phyloP scores from a whole-genome alignment of 192 early-diverging fungal species.

The Coemansia sp. region DNA sequence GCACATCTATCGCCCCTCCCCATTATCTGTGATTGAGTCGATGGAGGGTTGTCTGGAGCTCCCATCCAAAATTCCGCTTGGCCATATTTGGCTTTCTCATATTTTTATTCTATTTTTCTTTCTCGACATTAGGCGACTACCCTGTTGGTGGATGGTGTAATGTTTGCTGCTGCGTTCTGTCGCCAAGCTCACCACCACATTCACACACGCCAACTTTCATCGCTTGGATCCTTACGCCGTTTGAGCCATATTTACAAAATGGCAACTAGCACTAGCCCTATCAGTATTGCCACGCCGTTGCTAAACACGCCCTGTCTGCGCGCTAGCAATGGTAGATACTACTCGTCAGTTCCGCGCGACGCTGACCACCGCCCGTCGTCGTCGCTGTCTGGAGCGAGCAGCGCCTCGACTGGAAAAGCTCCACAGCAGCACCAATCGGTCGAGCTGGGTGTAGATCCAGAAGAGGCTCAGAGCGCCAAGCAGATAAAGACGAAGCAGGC shows the following conservation, averaged over 20 bases:
- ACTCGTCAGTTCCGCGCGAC: constrained; percentile 28
- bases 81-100: too few relatives aligned
- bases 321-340: constrained; percentile 35
- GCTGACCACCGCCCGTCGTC: constrained; percentile 5
- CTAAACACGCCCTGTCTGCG: constrained; percentile 16
- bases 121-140: too few relatives aligned
- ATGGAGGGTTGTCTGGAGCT: too few relatives aligned
- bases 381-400: constrained; percentile 8
- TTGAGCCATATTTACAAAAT: neutral
- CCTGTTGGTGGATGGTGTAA: constrained; percentile 8
- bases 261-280: constrained; percentile 4
- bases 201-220: neutral
- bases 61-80: too few relatives aligned
- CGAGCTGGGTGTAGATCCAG: constrained; percentile 29
- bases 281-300: constrained; percentile 24
- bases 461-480: constrained; percentile 18
- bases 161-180: constrained; percentile 11
- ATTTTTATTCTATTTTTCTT: neutral
- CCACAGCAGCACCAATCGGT: neutral
- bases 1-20: too few relatives aligned
- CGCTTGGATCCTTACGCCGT: neutral
- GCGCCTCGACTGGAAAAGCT: neutral
- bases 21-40: too few relatives aligned
- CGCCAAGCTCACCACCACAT: neutral
- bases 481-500: constrained; percentile 27